Conservation (phyloP, 2,329 filamentous ascomycete species). For the Amphichorda felina region DNA sequence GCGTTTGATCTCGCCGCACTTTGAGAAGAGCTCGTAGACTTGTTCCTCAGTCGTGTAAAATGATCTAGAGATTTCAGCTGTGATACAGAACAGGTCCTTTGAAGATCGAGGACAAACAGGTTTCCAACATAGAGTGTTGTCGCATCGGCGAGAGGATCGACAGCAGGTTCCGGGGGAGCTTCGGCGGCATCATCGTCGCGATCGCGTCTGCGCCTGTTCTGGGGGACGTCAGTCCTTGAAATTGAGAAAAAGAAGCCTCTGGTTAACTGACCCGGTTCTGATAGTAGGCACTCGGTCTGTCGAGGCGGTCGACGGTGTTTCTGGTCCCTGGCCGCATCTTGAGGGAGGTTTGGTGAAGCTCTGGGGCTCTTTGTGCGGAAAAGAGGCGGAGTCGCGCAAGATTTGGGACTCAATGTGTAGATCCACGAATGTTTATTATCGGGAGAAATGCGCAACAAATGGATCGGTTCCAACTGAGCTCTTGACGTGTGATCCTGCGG, state of each 20-base stretch:
- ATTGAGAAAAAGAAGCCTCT: neutral
- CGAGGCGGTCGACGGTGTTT: slow-evolving; percentile 80
- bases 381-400: too few species aligned
- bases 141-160: slow-evolving; percentile 70
- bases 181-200: slow-evolving; percentile 41
- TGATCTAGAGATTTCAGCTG: slow-evolving; percentile 40
- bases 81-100: neutral
- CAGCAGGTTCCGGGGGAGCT: slow-evolving; percentile 31
- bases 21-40: slow-evolving; percentile 91
- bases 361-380: too few species aligned
- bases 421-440: too few species aligned
- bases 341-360: neutral
- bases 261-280: slow-evolving; percentile 56
- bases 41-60: slow-evolving; percentile 99
- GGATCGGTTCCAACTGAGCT: too few species aligned
- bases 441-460: too few species aligned
- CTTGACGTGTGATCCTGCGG: too few species aligned
- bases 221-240: slow-evolving; percentile 1
- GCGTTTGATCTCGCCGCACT: slow-evolving; percentile 96
- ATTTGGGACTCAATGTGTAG: too few species aligned
- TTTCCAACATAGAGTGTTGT: slow-evolving; percentile 98
- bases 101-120: slow-evolving; percentile 39
- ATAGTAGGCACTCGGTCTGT: slow-evolving; percentile 92
- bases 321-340: neutral
- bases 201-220: slow-evolving; percentile 65